phyloP scores from a whole-genome alignment of 805 yeast species.

The Starmerella potacharoeniae region DNA sequence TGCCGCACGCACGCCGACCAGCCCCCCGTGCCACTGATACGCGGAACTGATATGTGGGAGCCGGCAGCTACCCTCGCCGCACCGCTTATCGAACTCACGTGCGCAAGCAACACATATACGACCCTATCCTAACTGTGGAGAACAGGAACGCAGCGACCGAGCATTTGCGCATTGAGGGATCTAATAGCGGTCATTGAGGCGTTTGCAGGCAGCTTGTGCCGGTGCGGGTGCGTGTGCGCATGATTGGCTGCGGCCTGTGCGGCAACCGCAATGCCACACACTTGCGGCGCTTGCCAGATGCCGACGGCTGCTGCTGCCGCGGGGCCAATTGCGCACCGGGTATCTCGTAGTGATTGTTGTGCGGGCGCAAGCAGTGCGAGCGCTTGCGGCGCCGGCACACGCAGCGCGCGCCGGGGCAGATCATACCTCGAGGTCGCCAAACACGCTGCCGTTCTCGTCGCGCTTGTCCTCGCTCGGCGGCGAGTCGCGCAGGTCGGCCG shows the following conservation, averaged over 20 bases:
- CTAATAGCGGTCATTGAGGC: not conserved
- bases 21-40: too few species aligned
- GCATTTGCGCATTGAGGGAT: not conserved
- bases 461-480: constrained; percentile 7
- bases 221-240: too few species aligned
- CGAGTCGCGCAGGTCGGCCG: constrained; percentile 6
- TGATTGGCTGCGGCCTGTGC: too few species aligned
- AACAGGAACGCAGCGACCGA: not conserved
- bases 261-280: too few species aligned
- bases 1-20: too few species aligned
- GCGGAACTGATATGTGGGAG: not conserved
- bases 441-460: constrained; percentile 18
- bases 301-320: too few species aligned
- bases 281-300: too few species aligned
- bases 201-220: not conserved
- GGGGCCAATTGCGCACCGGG: too few species aligned
- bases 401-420: too few species aligned
- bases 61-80: not conserved
- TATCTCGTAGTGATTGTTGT: too few species aligned
- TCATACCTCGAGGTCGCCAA: constrained; percentile 33
- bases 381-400: too few species aligned
- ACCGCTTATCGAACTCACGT: constrained; percentile 1
- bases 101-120: not conserved
- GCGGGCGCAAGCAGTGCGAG: too few species aligned
- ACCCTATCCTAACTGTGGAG: not conserved